Evolutionary conservation across 2,329 filamentous ascomycete genomes (phyloP), one percentile per base, ranked within the genome.

Genomic region (Elsinoe perseae): DNA sequence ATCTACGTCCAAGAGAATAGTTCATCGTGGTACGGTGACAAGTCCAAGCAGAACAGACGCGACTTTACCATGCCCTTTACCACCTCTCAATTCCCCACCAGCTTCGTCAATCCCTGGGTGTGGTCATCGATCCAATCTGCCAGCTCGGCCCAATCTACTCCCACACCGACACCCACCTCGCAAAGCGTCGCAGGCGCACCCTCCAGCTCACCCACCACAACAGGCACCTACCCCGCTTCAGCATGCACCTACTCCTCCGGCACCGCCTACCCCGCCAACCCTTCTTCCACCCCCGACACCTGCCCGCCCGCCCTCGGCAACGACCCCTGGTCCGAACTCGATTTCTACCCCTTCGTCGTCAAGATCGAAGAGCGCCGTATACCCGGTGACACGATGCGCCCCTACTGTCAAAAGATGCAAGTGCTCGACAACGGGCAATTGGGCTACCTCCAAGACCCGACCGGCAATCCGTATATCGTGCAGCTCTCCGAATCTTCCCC

Each of bases 391-490:
- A 69, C 73, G 4, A 66, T 72, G 7, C 63, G 73, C 52, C 79
- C 83, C 1, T 86, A 84, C 66, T 87, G 84, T 64, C 76, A 85
- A 63, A 79, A 84, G 64, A 84, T 85, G 76, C 73, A 79, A 59
- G 73, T 86, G 10, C 69, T 81, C 56, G 68, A 77, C 48, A 72
- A 82, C 60, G 77, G 78, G 27, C 62, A 67, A 7, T 65, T 79
- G 30, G 68, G 72, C 27, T 66, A 68, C 32, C 68, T 68, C 23
- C 58, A 61, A 0, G 66, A 70, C 54, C 61, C 59, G 58, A 65
- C 69, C 42, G 69, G 68, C 25, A 61, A 69, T 4, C 66, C 67
- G 2, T 68, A 74, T 44, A 66, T 65, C 14, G 62, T 76, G 18
- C 59, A 64, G 56, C 63, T 77, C 9, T 64, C 72, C 57, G 75